phyloP scores from a whole-genome alignment of 106 monocot genomes.

The Agapanthus africanus region DNA sequence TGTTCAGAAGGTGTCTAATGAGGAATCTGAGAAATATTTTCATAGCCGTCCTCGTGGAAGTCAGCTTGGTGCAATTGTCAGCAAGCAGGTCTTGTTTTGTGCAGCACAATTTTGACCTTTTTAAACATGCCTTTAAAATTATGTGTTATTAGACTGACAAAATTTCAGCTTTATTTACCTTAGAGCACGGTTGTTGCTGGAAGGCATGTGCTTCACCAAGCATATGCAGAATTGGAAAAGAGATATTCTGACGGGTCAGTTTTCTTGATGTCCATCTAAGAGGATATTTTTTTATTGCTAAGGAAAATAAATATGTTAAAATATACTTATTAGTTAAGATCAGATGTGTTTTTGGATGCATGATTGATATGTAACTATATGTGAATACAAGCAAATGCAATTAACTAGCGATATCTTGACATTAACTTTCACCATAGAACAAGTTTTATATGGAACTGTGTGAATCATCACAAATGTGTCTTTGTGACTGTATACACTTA shows the following conservation, averaged over 20 bases:
- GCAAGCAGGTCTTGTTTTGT: constrained; percentile 64
- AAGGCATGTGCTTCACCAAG: constrained; percentile 62
- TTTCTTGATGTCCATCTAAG: constrained; percentile 7
- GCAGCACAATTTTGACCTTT: not conserved
- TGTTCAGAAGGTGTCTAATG: constrained; percentile 64
- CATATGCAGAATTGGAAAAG: constrained; percentile 54
- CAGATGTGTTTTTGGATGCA: not conserved
- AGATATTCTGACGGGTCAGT: constrained; percentile 82
- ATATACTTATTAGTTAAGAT: not conserved
- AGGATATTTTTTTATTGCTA: not conserved
- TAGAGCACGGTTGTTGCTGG: constrained; percentile 67
- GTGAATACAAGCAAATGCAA: too few species aligned
- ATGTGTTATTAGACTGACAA: not conserved
- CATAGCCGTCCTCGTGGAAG: constrained; percentile 92
- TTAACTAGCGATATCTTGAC: too few species aligned
- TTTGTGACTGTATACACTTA: too few species aligned
- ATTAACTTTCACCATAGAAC: too few species aligned
- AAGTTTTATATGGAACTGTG: too few species aligned
- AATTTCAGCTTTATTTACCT: constrained; percentile 1
- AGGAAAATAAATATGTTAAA: not conserved
- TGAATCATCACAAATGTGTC: too few species aligned
- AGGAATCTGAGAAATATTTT: constrained; percentile 85
- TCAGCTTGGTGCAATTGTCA: constrained; percentile 88
- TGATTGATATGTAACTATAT: too few species aligned
- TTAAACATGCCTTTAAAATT: not conserved